A percentile compares a stretch with the other conserved stretches of the same genome.
These are phyloP conservation scores for Neurospora cerealis DNA, from an alignment of 495 filamentous ascomycete species.

Conservation along the genomic window DNA sequence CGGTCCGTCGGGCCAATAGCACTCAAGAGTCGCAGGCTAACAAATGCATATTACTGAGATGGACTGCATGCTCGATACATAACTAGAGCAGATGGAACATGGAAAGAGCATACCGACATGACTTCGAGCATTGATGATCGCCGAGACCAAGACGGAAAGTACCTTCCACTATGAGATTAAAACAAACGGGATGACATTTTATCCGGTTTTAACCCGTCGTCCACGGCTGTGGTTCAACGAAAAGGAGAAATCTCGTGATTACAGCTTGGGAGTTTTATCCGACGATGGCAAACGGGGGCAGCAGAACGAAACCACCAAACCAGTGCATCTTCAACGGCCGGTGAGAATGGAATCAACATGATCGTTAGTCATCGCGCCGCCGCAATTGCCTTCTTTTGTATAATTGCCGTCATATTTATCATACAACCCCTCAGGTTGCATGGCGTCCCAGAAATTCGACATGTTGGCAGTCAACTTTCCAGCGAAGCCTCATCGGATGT, in stretches of 20 bases:
- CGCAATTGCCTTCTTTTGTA: not conserved
- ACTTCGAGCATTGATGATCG: too few species aligned
- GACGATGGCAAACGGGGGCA: not conserved
- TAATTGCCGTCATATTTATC: slow-evolving; percentile 4
- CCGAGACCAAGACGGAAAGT: not conserved
- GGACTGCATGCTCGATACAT: too few species aligned
- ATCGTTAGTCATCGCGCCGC: slow-evolving; percentile 7
- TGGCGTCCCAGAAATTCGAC: not conserved
- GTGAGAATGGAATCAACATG: slow-evolving; percentile 4
- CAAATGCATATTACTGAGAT: too few species aligned
- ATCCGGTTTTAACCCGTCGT: not conserved
- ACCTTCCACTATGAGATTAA: not conserved
- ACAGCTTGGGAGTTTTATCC: not conserved
- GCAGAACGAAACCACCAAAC: too few species aligned
- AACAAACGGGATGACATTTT: not conserved
- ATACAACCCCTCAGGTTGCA: not conserved
- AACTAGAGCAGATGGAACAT: not conserved
- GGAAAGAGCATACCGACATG: not conserved
- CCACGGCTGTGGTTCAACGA: not conserved
- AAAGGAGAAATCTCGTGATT: not conserved
- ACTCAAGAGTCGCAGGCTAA: too few species aligned
- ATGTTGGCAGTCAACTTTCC: not conserved
- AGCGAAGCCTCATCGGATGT: slow-evolving; percentile 2
- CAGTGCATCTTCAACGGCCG: not conserved
- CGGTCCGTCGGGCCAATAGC: too few species aligned